Conservation (phyloP, 257 asterid species). For the Capsicum chinense region DNA sequence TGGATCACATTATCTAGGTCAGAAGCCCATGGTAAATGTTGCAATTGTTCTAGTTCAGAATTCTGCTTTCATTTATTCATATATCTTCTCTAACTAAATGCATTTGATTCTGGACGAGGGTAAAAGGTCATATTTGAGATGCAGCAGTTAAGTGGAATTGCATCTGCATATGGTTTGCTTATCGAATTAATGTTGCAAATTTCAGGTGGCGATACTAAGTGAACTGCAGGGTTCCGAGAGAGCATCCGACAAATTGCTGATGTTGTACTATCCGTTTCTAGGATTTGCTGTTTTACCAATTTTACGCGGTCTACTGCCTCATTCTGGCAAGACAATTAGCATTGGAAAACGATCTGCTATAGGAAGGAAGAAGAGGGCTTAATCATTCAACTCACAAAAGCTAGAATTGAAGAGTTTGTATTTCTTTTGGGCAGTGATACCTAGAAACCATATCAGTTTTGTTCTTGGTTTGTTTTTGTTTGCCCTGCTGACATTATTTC, state of each 20-base stretch:
- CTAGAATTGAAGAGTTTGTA: background rate
- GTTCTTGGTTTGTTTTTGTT: background rate
- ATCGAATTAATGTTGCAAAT: slow-evolving; percentile 24
- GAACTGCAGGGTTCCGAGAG: slow-evolving; percentile 63
- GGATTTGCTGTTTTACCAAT: slow-evolving; percentile 66
- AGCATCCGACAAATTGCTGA: slow-evolving; percentile 65
- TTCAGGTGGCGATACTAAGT: slow-evolving; percentile 68
- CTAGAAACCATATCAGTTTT: background rate
- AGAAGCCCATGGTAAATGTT: background rate
- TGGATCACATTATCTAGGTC: background rate
- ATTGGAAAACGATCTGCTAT: slow-evolving; percentile 48
- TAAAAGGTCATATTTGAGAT: background rate
- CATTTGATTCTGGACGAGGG: background rate
- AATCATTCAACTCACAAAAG: slow-evolving; percentile 13
- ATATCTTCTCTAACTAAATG: background rate
- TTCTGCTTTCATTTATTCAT: background rate
- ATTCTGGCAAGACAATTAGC: slow-evolving; percentile 49
- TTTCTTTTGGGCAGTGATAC: background rate
- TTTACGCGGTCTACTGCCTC: slow-evolving; percentile 62
- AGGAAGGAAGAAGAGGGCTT: slow-evolving; percentile 68
- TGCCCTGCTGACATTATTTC: background rate
- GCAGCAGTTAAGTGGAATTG: background rate
- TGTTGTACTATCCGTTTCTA: slow-evolving; percentile 68
- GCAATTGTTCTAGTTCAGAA: background rate
- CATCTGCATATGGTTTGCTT: background rate